Evolutionary conservation across 805 yeast species (phyloP).

Genomic region (Lachancea thermotolerans): DNA sequence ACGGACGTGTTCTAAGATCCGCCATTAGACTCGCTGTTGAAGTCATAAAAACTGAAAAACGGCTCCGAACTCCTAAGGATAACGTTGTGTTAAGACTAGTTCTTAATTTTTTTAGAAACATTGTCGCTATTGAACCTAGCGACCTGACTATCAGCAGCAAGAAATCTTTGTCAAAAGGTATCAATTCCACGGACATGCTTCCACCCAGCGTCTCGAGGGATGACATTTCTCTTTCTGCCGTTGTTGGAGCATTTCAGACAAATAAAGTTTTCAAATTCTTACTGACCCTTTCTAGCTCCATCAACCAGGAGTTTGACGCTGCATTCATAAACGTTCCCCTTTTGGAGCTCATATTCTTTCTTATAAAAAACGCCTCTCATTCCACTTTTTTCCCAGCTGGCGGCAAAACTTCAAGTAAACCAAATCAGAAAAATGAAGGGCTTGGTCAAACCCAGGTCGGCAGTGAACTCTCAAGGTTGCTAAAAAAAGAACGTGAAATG

Average conservation of each 20-base stretch:
- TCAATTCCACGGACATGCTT: slow-evolving; percentile 29
- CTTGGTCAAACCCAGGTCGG: slow-evolving; percentile 30
- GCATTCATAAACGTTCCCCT: slow-evolving; percentile 53
- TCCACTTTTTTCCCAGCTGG: slow-evolving; percentile 12
- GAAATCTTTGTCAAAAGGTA: slow-evolving; percentile 31
- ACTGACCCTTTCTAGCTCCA: slow-evolving; percentile 59
- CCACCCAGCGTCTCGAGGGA: slow-evolving; percentile 54
- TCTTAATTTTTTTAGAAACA: slow-evolving; percentile 66
- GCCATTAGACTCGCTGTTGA: slow-evolving; percentile 63
- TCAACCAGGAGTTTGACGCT: slow-evolving; percentile 58
- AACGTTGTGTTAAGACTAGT: slow-evolving; percentile 66
- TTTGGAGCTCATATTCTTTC: slow-evolving; percentile 61
- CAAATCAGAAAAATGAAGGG: background rate
- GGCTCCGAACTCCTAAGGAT: slow-evolving; percentile 63
- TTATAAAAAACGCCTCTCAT: slow-evolving; percentile 51
- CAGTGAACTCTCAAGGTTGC: slow-evolving; percentile 41
- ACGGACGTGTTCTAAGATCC: slow-evolving; percentile 62
- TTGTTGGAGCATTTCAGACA: slow-evolving; percentile 50
- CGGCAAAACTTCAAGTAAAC: background rate
- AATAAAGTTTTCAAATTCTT: slow-evolving; percentile 71
- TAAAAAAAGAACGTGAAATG: slow-evolving; percentile 55
- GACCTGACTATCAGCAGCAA: slow-evolving; percentile 43
- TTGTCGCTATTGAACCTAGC: slow-evolving; percentile 72
- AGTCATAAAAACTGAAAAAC: slow-evolving; percentile 42
- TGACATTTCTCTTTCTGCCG: slow-evolving; percentile 60